These are phyloP conservation scores for Poa pratensis DNA, from an alignment of 176 grass and related monocot species.

Conservation along the genomic window DNA sequence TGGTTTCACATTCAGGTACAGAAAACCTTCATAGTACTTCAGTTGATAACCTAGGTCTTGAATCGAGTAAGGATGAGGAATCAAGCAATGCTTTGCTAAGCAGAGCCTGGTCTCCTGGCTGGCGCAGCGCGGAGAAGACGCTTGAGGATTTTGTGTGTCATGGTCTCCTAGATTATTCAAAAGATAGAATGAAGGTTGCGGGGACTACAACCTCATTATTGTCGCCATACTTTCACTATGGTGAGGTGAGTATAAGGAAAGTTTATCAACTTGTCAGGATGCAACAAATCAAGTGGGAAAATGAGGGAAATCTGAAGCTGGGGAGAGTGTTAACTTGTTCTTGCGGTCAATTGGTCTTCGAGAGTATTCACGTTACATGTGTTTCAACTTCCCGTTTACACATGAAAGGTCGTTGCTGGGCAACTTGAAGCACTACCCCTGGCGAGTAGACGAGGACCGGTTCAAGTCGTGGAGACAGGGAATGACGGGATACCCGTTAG, in stretches of 20 bases:
- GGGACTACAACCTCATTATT: slow-evolving; percentile 79
- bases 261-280: slow-evolving; percentile 66
- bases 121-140: slow-evolving; percentile 72
- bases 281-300: slow-evolving; percentile 70
- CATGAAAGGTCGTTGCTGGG: slow-evolving; percentile 80
- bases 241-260: slow-evolving; percentile 89
- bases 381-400: slow-evolving; percentile 96
- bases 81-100: slow-evolving; percentile 91
- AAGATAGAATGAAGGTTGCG: slow-evolving; percentile 74
- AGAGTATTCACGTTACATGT: slow-evolving; percentile 94
- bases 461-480: slow-evolving; percentile 95
- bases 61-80: slow-evolving; percentile 85
- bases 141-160: slow-evolving; percentile 74
- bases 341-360: slow-evolving; percentile 77
- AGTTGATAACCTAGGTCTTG: slow-evolving; percentile 77
- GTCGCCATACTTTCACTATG: slow-evolving; percentile 93
- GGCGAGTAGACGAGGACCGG: slow-evolving; percentile 63
- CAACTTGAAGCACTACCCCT: slow-evolving; percentile 90
- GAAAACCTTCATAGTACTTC: slow-evolving; percentile 64
- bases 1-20: slow-evolving; percentile 57
- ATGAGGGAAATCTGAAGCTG: slow-evolving; percentile 65
- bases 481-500: slow-evolving; percentile 88
- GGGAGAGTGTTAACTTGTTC: slow-evolving; percentile 75
- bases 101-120: slow-evolving; percentile 87
- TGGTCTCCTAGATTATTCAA: slow-evolving; percentile 77